Base-by-base conservation (phyloP, 225 moss, liverwort and hornwort species). In the Ulota crispa region DNA sequence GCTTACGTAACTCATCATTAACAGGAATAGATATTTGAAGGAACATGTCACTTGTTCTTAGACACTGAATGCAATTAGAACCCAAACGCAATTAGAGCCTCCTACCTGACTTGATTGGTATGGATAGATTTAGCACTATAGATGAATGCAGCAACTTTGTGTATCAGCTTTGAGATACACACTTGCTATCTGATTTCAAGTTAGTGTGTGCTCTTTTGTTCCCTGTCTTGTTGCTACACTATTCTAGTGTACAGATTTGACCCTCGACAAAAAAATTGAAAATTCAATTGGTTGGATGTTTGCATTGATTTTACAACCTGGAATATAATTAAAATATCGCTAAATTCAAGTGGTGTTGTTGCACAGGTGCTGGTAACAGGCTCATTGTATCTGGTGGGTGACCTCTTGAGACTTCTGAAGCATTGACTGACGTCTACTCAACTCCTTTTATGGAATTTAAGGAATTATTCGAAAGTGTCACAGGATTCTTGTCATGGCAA, bases 291-390 rank as follows among this genome's bases (percentile, higher is more conserved):
- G 10, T 68, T 65, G 21, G 42, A 53, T 70, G 47, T 31, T 6
- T 30, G 52, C 24, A 73, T 45, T 72, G 41, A 24, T 50, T 24
- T 41, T 34, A 39, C 65, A 56, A 57, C 37, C 24, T 37, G 66
- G 26, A 59, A 39, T 26, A 3, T 32, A 69, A 30, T 4, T 6
- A 11, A 6, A 39, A n/a, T n/a, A n/a, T 28, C 19, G 39, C 76
- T 80, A 50, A 77, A 23, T 31, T 62, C 31, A 47, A 62, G 54
- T 85, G 63, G 73, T 27, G 64, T 36, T 68, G 69, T 37, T 82
- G 78, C n/a, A 11, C 92, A 97, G 95, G 97, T 97, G 52, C 94
- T 97, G 62, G 97, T 97, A 71, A 94, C 97, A 32, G 97, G 97
- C 71, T 97, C 97, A 7, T 83, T 97, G 62, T 97, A 97, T 81